Evolutionary conservation across 2,329 filamentous ascomycete species (phyloP), one percentile per base, ranked within the genome.

Genomic region (Uncinocarpus reesii): DNA sequence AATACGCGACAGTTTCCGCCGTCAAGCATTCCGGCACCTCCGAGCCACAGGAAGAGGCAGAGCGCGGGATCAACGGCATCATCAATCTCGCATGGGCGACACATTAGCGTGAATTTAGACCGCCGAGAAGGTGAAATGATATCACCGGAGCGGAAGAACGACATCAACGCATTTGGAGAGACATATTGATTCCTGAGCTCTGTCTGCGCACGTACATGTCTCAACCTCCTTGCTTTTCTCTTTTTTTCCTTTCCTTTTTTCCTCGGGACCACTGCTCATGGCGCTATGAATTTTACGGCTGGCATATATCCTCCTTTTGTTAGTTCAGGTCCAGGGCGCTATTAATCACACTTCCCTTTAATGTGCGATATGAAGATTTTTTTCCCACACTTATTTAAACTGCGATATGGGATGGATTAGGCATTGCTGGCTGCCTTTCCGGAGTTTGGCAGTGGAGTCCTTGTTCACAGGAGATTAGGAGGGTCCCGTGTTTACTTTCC

Each of bases 11-110:
- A 68, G 13, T 54, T 61, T 16, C 58, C 60, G 24, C 55, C 57
- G n/a, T 70, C 70, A 15, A 72, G 69, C 1, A 72, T 78, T 40
- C 73, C 77, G 5, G 68, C 69, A 8, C 70, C 74, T 1, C 64
- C 63, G 29, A 66, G 63, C 7, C 57, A 76, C 34, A 73, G 75
- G 52, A 71, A 75, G 55, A 66, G 76, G 53, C 70, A 72, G 53
- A 77, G 75, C 52, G 73, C 70, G 21, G 65, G 64, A 8, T 58
- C 68, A 41, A 58, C 63, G 42, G 58, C 67, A 21, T 64, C 65
- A 4, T 58, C 58, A 38, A 65, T 70, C 51, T 63, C 67, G 16
- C 59, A 62, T 7, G 64, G 65, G 38, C 64, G 68, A 48, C 63
- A 66, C 49, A 66, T 63, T 10, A 71, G 64, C 46, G 60, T 62